Evolutionary conservation across 257 asterid species (phyloP).

Genomic region (Schizonepeta tenuifolia): DNA sequence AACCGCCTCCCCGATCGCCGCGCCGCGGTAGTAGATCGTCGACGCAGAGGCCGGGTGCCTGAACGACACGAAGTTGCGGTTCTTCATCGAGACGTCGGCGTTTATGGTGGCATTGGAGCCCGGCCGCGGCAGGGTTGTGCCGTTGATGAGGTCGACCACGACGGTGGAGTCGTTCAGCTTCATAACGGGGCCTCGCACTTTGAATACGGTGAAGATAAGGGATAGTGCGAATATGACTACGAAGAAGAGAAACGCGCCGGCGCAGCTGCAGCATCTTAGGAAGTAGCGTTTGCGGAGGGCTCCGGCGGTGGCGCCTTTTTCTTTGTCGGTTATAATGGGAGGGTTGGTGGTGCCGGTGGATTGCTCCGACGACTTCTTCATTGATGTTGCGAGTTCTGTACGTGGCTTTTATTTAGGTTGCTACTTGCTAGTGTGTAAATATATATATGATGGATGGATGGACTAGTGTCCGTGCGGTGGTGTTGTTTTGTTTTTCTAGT

Average conservation of each 20-base stretch:
- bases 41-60: slow-evolving; percentile 48
- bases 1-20: slow-evolving; percentile 57
- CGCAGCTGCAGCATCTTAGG: slow-evolving; percentile 44
- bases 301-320: slow-evolving; percentile 14
- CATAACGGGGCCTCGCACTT: slow-evolving; percentile 48
- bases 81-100: slow-evolving; percentile 65
- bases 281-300: slow-evolving; percentile 36
- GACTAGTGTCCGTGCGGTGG: too few species aligned
- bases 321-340: slow-evolving; percentile 47
- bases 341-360: slow-evolving; percentile 35
- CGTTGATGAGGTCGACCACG: slow-evolving; percentile 36
- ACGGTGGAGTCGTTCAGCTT: slow-evolving; percentile 42
- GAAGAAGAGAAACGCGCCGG: slow-evolving; percentile 43
- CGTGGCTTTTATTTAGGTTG: not conserved
- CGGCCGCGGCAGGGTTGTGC: slow-evolving; percentile 43
- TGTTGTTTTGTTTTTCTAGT: too few species aligned
- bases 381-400: slow-evolving; percentile 21
- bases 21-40: slow-evolving; percentile 48
- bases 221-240: slow-evolving; percentile 34
- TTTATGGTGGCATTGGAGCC: slow-evolving; percentile 56
- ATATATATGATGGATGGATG: not conserved
- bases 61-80: slow-evolving; percentile 61
- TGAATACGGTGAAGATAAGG: slow-evolving; percentile 65
- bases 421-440: not conserved
- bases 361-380: slow-evolving; percentile 52